A percentile compares a stretch with the other conserved stretches of the same genome.
These are phyloP conservation scores for Podospora comata DNA, from an alignment of 495 filamentous ascomycete species.

Conservation along the genomic window DNA sequence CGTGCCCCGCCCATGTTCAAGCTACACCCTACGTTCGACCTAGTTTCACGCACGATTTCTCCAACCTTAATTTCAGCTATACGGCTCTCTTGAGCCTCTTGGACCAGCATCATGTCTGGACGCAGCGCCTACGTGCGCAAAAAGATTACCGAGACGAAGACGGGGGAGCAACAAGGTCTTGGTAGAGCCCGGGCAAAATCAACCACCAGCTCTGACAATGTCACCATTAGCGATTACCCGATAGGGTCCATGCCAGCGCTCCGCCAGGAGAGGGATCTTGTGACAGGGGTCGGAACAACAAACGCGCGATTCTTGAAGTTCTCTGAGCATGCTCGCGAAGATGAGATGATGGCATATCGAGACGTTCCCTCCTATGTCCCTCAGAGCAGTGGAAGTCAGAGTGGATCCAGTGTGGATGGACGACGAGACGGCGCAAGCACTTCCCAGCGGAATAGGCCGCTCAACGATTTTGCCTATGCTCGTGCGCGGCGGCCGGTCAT, in stretches of 20 bases:
- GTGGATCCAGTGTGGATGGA: constrained; percentile 38
- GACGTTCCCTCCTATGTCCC: constrained; percentile 28
- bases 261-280: constrained; percentile 19
- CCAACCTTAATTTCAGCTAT: not conserved
- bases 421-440: constrained; percentile 27
- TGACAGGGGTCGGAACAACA: constrained; percentile 40
- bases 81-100: not conserved
- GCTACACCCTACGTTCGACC: not conserved
- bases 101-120: constrained; percentile 45
- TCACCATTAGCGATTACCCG: constrained; percentile 36
- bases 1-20: not conserved
- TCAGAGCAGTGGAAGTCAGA: constrained; percentile 39
- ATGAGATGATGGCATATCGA: constrained; percentile 28
- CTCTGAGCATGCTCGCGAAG: constrained; percentile 36
- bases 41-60: not conserved
- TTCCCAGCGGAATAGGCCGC: constrained; percentile 27
- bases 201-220: constrained; percentile 39
- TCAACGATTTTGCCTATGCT: constrained; percentile 44
- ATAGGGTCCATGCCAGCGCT: constrained; percentile 26
- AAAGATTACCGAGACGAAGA: constrained; percentile 48
- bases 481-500: constrained; percentile 43
- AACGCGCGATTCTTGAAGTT: constrained; percentile 45
- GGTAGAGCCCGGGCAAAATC: constrained; percentile 34
- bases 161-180: constrained; percentile 23
- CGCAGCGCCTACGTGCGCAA: constrained; percentile 54